Percentiles rank a stretch among this genome's conserved stretches.
Evolutionary conservation across 805 yeast genomes (phyloP).

Genomic region (Cyberlindnera japonica): DNA sequence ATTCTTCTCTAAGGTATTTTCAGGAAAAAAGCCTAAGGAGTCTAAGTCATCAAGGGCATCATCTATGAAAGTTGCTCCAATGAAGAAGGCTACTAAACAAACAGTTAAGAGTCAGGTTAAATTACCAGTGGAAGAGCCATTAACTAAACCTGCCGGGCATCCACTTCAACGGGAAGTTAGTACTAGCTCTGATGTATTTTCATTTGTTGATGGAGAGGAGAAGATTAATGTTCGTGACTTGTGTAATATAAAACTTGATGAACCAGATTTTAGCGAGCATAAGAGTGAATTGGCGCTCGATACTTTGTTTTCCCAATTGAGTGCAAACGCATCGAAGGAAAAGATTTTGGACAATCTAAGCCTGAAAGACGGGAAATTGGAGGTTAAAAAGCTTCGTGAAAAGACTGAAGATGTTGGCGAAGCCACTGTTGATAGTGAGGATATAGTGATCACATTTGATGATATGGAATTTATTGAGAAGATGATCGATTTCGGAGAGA

Average conservation of each 20-base stretch:
- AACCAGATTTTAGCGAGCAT: constrained; percentile 14
- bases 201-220: constrained; percentile 27
- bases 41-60: background rate
- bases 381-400: constrained; percentile 6
- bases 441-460: constrained; percentile 23
- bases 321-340: background rate
- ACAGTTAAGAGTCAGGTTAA: background rate
- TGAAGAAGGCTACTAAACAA: background rate
- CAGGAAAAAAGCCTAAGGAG: constrained; percentile 9
- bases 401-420: constrained; percentile 6
- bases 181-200: constrained; percentile 17
- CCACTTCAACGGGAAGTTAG: constrained; percentile 7
- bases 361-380: background rate
- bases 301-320: background rate
- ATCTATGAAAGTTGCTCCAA: background rate
- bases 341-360: background rate
- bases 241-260: constrained; percentile 18
- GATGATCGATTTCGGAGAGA: constrained; percentile 38
- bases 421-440: constrained; percentile 7
- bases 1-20: constrained; percentile 20
- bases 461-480: constrained; percentile 38
- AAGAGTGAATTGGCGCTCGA: constrained; percentile 4
- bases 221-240: constrained; percentile 16
- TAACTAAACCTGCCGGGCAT: background rate
- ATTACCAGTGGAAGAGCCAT: background rate